These are phyloP conservation scores for Cystofilobasidium bisporidii DNA, from an alignment of 768 basidiomycete species.

Conservation along the genomic window DNA sequence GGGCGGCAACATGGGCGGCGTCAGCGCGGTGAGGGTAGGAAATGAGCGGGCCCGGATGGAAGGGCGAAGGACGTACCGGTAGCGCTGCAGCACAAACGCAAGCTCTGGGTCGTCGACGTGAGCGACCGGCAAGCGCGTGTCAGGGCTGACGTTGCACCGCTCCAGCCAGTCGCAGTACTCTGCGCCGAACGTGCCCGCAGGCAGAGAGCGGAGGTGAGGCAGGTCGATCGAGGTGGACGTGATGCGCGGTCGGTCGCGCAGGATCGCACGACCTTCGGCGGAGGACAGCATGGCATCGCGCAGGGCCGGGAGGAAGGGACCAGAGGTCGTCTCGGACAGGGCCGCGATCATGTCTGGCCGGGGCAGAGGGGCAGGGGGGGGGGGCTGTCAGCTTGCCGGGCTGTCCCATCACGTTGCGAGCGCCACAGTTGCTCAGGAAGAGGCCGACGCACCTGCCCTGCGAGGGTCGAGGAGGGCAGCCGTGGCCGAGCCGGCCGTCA, in stretches of 20 bases:
- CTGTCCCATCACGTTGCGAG: too few species aligned
- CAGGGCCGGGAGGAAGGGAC: conserved; percentile 61
- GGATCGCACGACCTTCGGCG: conserved; percentile 70
- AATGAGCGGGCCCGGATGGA: background rate
- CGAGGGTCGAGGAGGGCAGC: conserved; percentile 71
- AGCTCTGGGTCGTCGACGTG: conserved; percentile 91
- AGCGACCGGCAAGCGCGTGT: conserved; percentile 83
- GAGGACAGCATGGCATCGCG: conserved; percentile 68
- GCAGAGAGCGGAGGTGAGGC: conserved; percentile 53
- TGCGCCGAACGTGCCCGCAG: conserved; percentile 72
- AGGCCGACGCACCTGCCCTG: conserved; percentile 58
- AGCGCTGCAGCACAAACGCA: conserved; percentile 95
- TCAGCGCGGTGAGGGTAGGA: too few species aligned
- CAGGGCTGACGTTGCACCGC: conserved; percentile 77
- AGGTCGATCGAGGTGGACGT: conserved; percentile 68
- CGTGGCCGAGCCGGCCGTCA: conserved; percentile 75
- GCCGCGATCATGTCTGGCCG: conserved; percentile 96
- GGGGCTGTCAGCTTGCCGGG: too few species aligned
- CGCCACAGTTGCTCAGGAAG: background rate
- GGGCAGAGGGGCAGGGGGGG: conserved; percentile 18
- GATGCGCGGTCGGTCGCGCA: conserved; percentile 73
- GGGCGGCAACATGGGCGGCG: background rate
- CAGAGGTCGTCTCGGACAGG: conserved; percentile 84
- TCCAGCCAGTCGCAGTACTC: conserved; percentile 86
- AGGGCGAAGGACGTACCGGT: conserved; percentile 46